Percentiles rank a stretch among this genome's conserved stretches.
Conservation (phyloP, 331 rosid species). For the Spiraea crenata region DNA sequence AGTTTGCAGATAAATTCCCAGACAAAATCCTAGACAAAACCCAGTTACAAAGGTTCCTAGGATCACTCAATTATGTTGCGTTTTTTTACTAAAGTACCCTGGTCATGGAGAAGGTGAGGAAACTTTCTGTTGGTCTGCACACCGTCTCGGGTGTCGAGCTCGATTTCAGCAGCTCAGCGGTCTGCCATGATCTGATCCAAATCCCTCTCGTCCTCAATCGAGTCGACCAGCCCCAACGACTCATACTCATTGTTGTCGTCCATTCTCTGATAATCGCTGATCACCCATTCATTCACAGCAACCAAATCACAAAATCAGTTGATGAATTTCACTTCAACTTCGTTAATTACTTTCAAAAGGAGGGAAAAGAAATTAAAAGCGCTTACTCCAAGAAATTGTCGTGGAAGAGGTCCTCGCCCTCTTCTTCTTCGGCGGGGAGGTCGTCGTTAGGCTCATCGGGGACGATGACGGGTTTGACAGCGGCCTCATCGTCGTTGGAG, state of each 20-base stretch:
- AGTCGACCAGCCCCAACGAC: constrained; percentile 64
- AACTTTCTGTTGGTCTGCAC: constrained; percentile 63
- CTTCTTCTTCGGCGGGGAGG: constrained; percentile 52
- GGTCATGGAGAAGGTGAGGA: constrained; percentile 88
- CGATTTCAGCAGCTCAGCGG: constrained; percentile 71
- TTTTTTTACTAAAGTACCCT: too few relatives aligned
- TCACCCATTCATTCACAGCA: background rate
- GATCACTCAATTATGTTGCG: too few relatives aligned
- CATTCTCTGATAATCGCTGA: constrained; percentile 68
- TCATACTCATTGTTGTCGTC: constrained; percentile 68
- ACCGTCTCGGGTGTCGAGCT: constrained; percentile 66
- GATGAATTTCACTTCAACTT: background rate
- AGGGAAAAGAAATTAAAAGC: background rate
- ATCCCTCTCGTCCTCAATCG: constrained; percentile 67
- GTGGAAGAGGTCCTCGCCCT: constrained; percentile 85
- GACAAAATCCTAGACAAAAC: too few relatives aligned
- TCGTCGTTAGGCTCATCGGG: constrained; percentile 56
- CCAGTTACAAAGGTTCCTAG: too few relatives aligned
- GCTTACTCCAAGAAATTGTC: constrained; percentile 72
- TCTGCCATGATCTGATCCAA: constrained; percentile 71
- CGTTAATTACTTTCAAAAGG: too few relatives aligned
- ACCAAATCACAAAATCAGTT: background rate
- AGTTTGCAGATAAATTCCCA: too few relatives aligned
- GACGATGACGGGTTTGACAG: constrained; percentile 67
- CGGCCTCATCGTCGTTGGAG: constrained; percentile 70